Evolutionary conservation across 2,329 filamentous ascomycete species (phyloP).

Genomic region (Fusarium lateritium): DNA sequence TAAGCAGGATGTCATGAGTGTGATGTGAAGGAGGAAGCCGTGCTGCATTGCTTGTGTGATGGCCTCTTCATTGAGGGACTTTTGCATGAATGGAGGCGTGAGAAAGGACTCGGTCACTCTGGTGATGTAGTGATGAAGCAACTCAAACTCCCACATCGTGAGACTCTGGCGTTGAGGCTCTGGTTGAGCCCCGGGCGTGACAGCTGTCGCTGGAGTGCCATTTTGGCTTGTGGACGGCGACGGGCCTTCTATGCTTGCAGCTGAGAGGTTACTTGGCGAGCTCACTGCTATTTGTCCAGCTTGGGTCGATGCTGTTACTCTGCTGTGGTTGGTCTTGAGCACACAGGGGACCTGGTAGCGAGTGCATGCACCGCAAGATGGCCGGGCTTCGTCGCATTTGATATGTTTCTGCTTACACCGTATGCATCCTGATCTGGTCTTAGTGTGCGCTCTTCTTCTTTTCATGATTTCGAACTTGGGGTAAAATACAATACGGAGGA

Average conservation of each 20-base stretch:
- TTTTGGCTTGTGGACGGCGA: background rate
- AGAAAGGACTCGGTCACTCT: background rate
- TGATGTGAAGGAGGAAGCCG: too few species aligned
- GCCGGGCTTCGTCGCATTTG: background rate
- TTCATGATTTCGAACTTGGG: background rate
- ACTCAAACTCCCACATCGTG: background rate
- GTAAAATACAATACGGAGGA: background rate
- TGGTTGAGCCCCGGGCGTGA: background rate
- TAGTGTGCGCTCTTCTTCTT: background rate
- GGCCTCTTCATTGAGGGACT: too few species aligned
- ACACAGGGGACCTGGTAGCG: background rate
- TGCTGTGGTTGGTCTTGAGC: background rate
- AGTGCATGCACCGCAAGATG: background rate
- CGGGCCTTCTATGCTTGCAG: background rate
- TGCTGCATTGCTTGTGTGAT: too few species aligned
- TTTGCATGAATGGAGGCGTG: background rate
- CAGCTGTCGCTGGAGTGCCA: background rate
- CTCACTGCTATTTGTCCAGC: background rate
- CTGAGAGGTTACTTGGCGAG: background rate
- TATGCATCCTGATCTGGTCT: background rate
- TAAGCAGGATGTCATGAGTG: too few species aligned
- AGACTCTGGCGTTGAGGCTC: background rate
- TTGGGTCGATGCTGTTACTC: background rate
- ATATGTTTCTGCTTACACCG: background rate
- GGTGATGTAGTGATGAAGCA: background rate